Base-by-base conservation (phyloP, 192 early-diverging fungal species). In the Entomortierella beljakovae region DNA sequence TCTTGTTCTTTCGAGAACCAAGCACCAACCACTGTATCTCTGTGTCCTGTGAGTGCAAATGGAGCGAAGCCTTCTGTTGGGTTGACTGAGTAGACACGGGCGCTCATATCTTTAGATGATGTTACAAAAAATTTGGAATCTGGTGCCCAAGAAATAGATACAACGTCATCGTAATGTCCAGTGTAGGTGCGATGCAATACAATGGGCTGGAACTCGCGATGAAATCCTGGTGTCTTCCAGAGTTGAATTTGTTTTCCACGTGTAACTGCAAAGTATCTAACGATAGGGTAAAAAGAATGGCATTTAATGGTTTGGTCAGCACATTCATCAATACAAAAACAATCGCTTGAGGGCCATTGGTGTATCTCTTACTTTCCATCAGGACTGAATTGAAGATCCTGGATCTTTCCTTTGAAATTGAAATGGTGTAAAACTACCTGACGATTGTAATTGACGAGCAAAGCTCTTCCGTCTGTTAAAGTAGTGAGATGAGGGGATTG, bases 181-280 rank as follows among this genome's bases (percentile, higher is more conserved):
- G 92, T 85, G 55, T 91, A 91, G 25, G 81, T 89, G 37, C 90
- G 87, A 72, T 95, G 92, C 64, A 98, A 81, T 31, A 94, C 90
- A 80, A 99, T 93, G 20, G 97, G 96, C 6, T 93, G 87, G 70
- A 97, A 98, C 85, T 99, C 97, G 64, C 92, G 86, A 32, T 92
- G 90, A 76, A 90, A 93, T 60, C 95, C 94, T 29, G 98, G 98
- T 26, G 97, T 93, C 71, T 89, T 87, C 97, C 97, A 99, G 32
- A 98, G 85, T 72, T 98, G 91, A 48, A 97, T 82, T 32, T 89
- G 85, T 68, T 92, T 93, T 64, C 93, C 97, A 56, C 93, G 85
- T 1, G 96, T 92, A 1, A 97, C 92, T 0, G 93, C 97, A 85
- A 99, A 89, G 58, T 81, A 92, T 55, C 88, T 85, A 48, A 9